phyloP scores from a whole-genome alignment of 306 rosid genomes.

The Cucurbita ficifolia region DNA sequence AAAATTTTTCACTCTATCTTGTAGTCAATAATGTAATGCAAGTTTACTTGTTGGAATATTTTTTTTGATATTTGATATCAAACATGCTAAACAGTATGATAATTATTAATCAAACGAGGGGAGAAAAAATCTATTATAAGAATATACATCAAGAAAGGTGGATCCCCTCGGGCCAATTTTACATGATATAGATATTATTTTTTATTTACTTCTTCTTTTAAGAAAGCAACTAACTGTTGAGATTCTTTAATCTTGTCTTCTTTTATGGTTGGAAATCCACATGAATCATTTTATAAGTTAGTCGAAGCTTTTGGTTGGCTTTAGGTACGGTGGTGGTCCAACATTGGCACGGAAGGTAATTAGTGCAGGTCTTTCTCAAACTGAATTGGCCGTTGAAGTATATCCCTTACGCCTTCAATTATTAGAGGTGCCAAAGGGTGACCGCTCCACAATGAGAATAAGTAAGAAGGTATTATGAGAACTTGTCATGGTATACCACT shows the following conservation, averaged over 20 bases:
- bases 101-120: too few species aligned
- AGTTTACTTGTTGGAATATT: too few species aligned
- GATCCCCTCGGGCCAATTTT: too few species aligned
- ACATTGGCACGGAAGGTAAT: conserved; percentile 68
- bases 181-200: neutral
- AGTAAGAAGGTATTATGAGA: conserved; percentile 81
- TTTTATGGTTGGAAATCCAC: neutral
- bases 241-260: neutral
- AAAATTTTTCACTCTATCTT: too few species aligned
- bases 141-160: too few species aligned
- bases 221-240: neutral
- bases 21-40: too few species aligned
- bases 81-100: too few species aligned
- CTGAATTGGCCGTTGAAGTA: conserved; percentile 88
- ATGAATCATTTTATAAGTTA: neutral
- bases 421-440: conserved; percentile 67
- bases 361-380: conserved; percentile 74
- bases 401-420: conserved; percentile 89
- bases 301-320: neutral
- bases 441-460: conserved; percentile 55
- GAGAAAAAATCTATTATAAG: too few species aligned
- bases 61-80: too few species aligned
- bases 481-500: conserved; percentile 8
- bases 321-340: conserved; percentile 98
- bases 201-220: neutral